Evolutionary conservation across 192 early-diverging fungal genomes (phyloP), one percentile per base, ranked within the genome.

Genomic region (Tieghemiomyces parasiticus): DNA sequence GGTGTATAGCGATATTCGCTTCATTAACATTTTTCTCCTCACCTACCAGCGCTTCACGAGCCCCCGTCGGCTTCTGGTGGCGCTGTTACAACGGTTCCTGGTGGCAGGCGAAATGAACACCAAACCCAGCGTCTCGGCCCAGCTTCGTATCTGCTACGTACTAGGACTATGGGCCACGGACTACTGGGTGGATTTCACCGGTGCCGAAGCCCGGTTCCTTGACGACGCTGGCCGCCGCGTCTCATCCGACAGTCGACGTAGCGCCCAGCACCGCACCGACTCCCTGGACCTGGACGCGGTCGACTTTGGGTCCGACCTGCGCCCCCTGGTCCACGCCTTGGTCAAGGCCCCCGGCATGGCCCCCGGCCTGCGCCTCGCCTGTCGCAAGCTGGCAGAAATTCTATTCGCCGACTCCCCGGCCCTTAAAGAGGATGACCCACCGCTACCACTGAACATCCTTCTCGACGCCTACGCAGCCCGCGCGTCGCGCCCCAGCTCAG

Each of bases 1-100:
- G 6, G 32, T 54, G 29, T 54, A 54, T 30, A n/a, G 52, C 29
- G 52, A 54, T 20, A 30, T 54, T 32, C 52, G 52, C 29, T 54
- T 54, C 19, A 30, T 32, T 4, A 54, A 54, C 52, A 54, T 54
- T 2, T 54, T 54, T 30, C 20, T 54, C 9, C 26, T 54, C 29
- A 10, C 32, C 6, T 54, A 54, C 32, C 52, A 32, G 14, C 6
- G 28, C 19, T 54, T 54, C 29, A 30, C 32, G 9, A 32, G 28
- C 28, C 29, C 52, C 8, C 52, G 52, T 12, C 52, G 29, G 28
- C 28, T 54, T 20, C 52, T 54, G 20, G 26, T 32, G 8, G 24
- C 26, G 19, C 32, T 54, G 32, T 54, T 54, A 29, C 29, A 32
- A n/a, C 52, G 52, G 29, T 54, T 54, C 32, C 25, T 47, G 46